These are phyloP conservation scores for Diplodia mutila DNA, from an alignment of 2,329 filamentous ascomycete genomes.

Conservation along the genomic window DNA sequence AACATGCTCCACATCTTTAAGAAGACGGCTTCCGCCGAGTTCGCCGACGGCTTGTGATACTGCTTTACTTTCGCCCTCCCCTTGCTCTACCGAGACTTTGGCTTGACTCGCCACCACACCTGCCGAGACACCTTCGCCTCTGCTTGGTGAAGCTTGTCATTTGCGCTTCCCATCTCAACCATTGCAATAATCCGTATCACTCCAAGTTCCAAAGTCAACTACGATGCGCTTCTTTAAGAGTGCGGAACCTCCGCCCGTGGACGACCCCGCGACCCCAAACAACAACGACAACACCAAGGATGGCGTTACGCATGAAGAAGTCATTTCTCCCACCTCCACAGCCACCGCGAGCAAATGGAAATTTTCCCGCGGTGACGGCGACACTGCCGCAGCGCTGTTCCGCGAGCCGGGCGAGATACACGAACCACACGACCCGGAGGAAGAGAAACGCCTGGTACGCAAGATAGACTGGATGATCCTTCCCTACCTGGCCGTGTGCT, in stretches of 20 bases:
- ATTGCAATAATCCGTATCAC: not conserved
- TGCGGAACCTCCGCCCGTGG: not conserved
- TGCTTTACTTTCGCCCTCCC: not conserved
- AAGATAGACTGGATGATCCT: conserved; percentile 65
- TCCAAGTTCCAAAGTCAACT: too few relatives aligned
- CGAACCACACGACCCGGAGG: conserved; percentile 50
- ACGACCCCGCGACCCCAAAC: not conserved
- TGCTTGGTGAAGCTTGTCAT: conserved; percentile 15
- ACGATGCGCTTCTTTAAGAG: conserved; percentile 2
- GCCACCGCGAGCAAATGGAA: conserved; percentile 29
- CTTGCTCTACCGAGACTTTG: not conserved
- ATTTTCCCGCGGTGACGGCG: conserved; percentile 45
- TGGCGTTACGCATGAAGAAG: not conserved
- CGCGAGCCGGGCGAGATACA: conserved; percentile 50
- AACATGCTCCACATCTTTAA: not conserved
- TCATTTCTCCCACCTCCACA: not conserved
- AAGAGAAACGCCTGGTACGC: conserved; percentile 53
- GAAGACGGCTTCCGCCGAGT: not conserved
- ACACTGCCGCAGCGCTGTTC: conserved; percentile 58
- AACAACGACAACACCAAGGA: conserved; percentile 5
- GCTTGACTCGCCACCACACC: not conserved
- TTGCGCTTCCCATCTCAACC: not conserved
- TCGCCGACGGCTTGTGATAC: too few relatives aligned
- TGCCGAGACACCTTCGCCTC: conserved; percentile 8
- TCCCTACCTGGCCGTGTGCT: conserved; percentile 59